Evolutionary conservation across 768 basidiomycete species (phyloP).

Genomic region (Neoboletus subvelutipes): DNA sequence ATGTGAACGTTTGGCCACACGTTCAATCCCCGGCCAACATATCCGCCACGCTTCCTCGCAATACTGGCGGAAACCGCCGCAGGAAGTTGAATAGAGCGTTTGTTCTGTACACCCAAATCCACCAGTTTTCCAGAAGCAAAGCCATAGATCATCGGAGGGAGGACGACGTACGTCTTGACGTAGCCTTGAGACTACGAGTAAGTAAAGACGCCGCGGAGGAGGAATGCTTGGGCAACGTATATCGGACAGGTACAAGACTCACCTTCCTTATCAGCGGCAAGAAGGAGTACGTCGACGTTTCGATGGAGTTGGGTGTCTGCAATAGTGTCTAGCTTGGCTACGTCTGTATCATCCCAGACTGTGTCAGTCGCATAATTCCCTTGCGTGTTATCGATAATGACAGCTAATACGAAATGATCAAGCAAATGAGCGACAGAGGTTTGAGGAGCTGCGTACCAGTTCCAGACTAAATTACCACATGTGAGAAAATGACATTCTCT

Average conservation of each 20-base stretch:
- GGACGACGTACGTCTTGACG: slow-evolving; percentile 40
- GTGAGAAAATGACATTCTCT: not conserved
- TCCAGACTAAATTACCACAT: slow-evolving; percentile 42
- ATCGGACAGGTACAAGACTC: not conserved
- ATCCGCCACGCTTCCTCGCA: slow-evolving; percentile 51
- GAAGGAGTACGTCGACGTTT: slow-evolving; percentile 46
- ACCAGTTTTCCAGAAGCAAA: slow-evolving; percentile 49
- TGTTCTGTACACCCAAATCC: slow-evolving; percentile 44
- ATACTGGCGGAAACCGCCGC: slow-evolving; percentile 42
- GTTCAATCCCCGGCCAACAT: slow-evolving; percentile 60
- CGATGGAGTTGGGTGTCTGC: slow-evolving; percentile 48
- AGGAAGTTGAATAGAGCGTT: slow-evolving; percentile 58
- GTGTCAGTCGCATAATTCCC: slow-evolving; percentile 38
- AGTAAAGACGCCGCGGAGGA: not conserved
- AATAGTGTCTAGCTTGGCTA: slow-evolving; percentile 46
- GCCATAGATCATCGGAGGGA: slow-evolving; percentile 62
- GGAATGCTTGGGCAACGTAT: no score
- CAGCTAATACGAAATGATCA: slow-evolving; percentile 28
- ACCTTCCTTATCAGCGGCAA: slow-evolving; percentile 52
- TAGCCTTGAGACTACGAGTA: slow-evolving; percentile 15
- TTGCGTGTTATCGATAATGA: slow-evolving; percentile 44
- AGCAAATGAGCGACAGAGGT: not conserved
- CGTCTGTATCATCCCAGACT: slow-evolving; percentile 51
- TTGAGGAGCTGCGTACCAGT: slow-evolving; percentile 35
- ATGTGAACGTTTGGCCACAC: slow-evolving; percentile 62